Base-by-base conservation (phyloP, 768 basidiomycete species). In the Kwoniella heveanensis region DNA sequence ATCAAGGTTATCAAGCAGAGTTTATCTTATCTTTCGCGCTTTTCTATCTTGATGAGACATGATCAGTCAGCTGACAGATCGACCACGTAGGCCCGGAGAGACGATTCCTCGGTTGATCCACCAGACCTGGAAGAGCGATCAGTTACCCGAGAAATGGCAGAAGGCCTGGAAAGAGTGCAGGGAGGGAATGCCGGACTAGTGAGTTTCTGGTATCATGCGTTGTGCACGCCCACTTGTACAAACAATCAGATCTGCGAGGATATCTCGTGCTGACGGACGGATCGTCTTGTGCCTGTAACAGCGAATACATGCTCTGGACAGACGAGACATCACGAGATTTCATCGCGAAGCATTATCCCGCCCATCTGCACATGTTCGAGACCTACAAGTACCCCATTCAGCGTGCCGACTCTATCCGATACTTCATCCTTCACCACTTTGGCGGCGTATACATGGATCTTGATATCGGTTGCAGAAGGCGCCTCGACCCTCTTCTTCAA, bases 261-360 rank as follows among this genome's bases (percentile, higher is more conserved):
- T 68, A 29, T 55, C 26, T 9, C 62, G 62, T 62, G 53, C 65
- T 62, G 60, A 26, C 53, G 27, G 48, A 65, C 54, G 32, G 13
- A 6, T 32, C 60, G 49, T 44, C 8, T 17, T 44, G 9, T 39
- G n/a, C 25, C 21, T 61, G 24, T 79, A 60, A 25, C 79, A 97
- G 94, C 78, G 87, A 97, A 78, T 96, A 97, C 83, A 93, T 88
- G 84, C 85, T 99, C 12, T 99, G 96, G 96, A 97, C 96, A 15
- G 96, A 99, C 79, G 90, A 87, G 8, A 83, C 85, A 65, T 91
- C 96, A 17, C 88, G 92, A 68, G 85, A 89, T 70, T 98, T 99
- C 81, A 91, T 99, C 72, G 88, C 89, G 19, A 81, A 86, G 63
- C 80, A 91, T 63, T 99, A 98, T 74, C 85, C 89, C 21, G 92